These are phyloP conservation scores for Ceratocystis lukuohia DNA, from an alignment of 2,329 filamentous ascomycete species.

Conservation along the genomic window DNA sequence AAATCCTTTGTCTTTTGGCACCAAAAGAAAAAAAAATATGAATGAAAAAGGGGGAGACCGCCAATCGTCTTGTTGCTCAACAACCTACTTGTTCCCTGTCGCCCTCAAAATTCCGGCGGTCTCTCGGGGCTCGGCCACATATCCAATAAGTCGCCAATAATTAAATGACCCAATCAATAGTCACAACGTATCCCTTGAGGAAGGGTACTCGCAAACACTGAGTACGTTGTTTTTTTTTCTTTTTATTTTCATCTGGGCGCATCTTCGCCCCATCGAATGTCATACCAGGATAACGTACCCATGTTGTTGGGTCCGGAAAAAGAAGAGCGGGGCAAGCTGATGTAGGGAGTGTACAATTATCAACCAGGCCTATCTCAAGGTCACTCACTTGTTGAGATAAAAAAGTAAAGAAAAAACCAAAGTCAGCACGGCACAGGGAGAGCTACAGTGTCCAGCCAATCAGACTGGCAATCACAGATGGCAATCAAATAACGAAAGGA, in stretches of 20 bases:
- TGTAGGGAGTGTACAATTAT: background rate
- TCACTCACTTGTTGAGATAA: background rate
- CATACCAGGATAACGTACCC: background rate
- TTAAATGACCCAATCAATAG: background rate
- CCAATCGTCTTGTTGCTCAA: background rate
- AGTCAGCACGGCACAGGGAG: background rate
- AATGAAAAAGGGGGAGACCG: background rate
- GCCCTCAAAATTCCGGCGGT: background rate
- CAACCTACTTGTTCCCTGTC: background rate
- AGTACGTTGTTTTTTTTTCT: background rate
- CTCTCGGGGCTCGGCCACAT: background rate
- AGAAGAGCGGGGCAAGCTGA: background rate
- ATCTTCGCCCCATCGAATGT: background rate
- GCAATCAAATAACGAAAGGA: background rate
- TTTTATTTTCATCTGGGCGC: background rate
- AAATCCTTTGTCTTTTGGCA: background rate
- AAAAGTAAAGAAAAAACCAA: background rate
- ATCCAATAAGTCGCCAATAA: background rate
- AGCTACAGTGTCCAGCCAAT: background rate
- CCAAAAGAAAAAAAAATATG: background rate
- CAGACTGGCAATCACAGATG: background rate
- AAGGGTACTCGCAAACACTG: background rate
- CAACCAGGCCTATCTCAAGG: background rate
- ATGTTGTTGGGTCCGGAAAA: background rate
- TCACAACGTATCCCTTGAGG: background rate